Percentiles rank a stretch among this genome's conserved stretches.
phyloP scores from a whole-genome alignment of 768 basidiomycete species.

The Russula vinacea region DNA sequence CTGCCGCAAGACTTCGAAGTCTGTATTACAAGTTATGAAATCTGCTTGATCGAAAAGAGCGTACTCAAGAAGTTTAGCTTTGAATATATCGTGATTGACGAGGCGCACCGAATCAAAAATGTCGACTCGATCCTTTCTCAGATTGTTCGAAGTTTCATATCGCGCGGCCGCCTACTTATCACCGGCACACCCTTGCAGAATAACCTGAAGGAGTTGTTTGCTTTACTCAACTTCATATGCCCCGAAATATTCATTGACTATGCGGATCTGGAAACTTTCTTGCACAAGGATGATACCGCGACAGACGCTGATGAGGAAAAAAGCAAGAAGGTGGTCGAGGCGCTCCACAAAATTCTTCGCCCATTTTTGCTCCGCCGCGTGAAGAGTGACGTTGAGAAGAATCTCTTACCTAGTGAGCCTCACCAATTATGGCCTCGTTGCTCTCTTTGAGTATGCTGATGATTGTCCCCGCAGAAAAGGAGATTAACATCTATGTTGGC shows the following conservation, averaged over 20 bases:
- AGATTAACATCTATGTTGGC: conserved; percentile 97
- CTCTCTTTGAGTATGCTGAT: conserved; percentile 14
- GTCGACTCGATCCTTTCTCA: conserved; percentile 93
- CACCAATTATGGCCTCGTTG: background rate
- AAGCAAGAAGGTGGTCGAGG: conserved; percentile 92
- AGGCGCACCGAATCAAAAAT: conserved; percentile 99
- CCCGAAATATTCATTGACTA: conserved; percentile 95
- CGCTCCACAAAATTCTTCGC: conserved; percentile 92
- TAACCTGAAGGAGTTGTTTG: conserved; percentile 93
- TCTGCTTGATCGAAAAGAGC: conserved; percentile 93
- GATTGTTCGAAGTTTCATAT: conserved; percentile 88
- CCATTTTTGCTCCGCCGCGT: conserved; percentile 93
- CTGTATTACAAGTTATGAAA: conserved; percentile 94
- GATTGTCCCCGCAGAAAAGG: conserved; percentile 64
- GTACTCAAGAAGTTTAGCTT: conserved; percentile 92
- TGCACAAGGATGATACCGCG: conserved; percentile 79
- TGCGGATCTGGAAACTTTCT: conserved; percentile 86
- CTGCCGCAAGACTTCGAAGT: conserved; percentile 89
- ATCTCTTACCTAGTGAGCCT: conserved; percentile 75
- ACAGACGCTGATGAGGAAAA: conserved; percentile 72
- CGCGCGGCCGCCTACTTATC: conserved; percentile 86
- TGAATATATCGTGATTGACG: conserved; percentile 97
- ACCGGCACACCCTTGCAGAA: conserved; percentile 98
- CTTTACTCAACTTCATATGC: conserved; percentile 90
- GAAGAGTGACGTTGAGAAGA: conserved; percentile 97